Conservation (phyloP, 78 protist species). For the Planoprotostelium fungivorum region DNA sequence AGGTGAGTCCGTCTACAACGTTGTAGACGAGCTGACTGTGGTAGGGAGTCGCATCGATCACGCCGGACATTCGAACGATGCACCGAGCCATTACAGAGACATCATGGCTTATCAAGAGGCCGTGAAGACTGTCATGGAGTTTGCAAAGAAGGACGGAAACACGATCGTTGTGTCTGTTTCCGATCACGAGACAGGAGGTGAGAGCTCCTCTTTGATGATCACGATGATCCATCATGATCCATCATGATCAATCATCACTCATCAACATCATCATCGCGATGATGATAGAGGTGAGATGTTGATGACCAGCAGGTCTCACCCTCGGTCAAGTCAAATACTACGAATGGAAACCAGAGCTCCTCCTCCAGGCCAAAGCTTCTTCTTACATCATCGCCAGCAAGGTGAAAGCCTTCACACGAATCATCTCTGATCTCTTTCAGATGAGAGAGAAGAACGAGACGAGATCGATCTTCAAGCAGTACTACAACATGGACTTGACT, state of each 20-base stretch:
- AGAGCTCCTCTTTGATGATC: background rate
- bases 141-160: slow-evolving; percentile 42
- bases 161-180: slow-evolving; percentile 49
- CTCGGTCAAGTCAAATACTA: slow-evolving; percentile 1
- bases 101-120: slow-evolving; percentile 27
- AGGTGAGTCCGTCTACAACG: background rate
- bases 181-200: slow-evolving; percentile 83
- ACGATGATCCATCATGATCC: background rate
- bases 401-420: background rate
- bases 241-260: too few relatives aligned
- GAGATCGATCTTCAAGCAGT: too few relatives aligned
- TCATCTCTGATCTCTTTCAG: too few relatives aligned
- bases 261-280: background rate
- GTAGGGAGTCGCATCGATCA: slow-evolving; percentile 49
- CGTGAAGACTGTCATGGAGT: slow-evolving; percentile 26
- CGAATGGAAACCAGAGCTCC: slow-evolving; percentile 23
- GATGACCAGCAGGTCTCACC: background rate
- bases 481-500: too few relatives aligned
- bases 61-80: slow-evolving; percentile 72
- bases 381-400: background rate
- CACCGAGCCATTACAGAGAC: slow-evolving; percentile 40
- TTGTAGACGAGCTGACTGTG: background rate
- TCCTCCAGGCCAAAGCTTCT: slow-evolving; percentile 11
- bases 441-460: too few relatives aligned
- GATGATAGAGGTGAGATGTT: background rate